Conservation (phyloP, 768 basidiomycete species). For the Termitomyces sp. region DNA sequence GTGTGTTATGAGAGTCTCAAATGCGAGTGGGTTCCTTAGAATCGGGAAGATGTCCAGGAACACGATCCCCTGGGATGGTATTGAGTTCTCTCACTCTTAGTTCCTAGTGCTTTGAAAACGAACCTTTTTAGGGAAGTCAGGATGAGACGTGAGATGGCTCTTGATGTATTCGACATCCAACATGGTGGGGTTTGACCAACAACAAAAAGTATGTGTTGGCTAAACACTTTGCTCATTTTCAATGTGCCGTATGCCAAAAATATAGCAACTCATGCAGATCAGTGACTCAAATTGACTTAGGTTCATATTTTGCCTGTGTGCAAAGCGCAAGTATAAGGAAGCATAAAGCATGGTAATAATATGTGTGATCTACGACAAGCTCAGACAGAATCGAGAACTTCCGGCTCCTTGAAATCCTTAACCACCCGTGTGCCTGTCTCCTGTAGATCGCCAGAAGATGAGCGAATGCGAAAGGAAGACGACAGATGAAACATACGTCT, state of each 20-base stretch:
- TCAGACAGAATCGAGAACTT: constrained; percentile 89
- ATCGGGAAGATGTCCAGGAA: constrained; percentile 97
- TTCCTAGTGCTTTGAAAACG: not conserved
- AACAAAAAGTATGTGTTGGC: not conserved
- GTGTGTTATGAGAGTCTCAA: constrained; percentile 89
- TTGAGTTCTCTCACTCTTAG: not conserved
- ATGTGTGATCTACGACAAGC: constrained; percentile 23
- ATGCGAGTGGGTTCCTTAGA: constrained; percentile 76
- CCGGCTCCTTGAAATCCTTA: constrained; percentile 98
- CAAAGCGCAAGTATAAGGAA: constrained; percentile 20
- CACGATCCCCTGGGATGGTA: constrained; percentile 62
- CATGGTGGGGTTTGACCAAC: constrained; percentile 41
- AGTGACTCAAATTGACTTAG: not conserved
- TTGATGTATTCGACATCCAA: constrained; percentile 65
- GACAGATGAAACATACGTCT: constrained; percentile 56
- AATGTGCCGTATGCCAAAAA: not conserved
- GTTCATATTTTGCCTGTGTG: constrained; percentile 6
- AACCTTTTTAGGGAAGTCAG: constrained; percentile 91
- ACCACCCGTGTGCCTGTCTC: constrained; percentile 92
- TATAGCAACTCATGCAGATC: not conserved
- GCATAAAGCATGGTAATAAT: constrained; percentile 29
- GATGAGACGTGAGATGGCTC: constrained; percentile 51
- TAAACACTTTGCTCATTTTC: not conserved
- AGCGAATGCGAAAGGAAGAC: constrained; percentile 3
- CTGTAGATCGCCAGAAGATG: constrained; percentile 29